Conservation (phyloP, 2,329 filamentous ascomycete genomes). For the Calonectria crousiana region DNA sequence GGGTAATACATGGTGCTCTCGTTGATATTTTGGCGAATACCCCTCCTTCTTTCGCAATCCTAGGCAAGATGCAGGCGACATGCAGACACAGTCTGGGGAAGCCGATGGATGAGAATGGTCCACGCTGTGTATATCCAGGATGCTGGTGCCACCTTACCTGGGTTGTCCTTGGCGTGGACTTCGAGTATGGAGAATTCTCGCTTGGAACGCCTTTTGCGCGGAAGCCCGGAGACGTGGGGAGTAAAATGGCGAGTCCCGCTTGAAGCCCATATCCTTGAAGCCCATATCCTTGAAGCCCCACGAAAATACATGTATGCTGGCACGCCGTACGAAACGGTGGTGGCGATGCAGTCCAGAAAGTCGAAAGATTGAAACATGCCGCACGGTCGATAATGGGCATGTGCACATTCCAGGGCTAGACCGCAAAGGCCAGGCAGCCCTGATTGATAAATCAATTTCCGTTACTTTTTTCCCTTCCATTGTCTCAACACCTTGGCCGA, state of each 20-base stretch:
- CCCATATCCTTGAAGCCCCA: not conserved
- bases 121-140: not conserved
- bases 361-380: not conserved
- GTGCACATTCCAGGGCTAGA: not conserved
- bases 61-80: not conserved
- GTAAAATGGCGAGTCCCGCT: not conserved
- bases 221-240: not conserved
- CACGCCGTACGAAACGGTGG: not conserved
- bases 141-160: not conserved
- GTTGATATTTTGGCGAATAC: not conserved
- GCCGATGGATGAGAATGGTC: not conserved
- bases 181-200: not conserved
- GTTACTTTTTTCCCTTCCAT: not conserved
- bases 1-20: not conserved
- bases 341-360: not conserved
- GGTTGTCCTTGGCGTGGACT: not conserved
- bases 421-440: not conserved
- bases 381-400: too few relatives aligned
- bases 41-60: not conserved
- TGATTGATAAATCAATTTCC: not conserved
- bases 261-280: not conserved
- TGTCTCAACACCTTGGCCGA: not conserved
- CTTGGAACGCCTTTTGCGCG: not conserved
- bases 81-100: not conserved
- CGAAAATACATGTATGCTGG: not conserved